phyloP scores from a whole-genome alignment of 306 rosid species.

The Hylodesmum podocarpum region DNA sequence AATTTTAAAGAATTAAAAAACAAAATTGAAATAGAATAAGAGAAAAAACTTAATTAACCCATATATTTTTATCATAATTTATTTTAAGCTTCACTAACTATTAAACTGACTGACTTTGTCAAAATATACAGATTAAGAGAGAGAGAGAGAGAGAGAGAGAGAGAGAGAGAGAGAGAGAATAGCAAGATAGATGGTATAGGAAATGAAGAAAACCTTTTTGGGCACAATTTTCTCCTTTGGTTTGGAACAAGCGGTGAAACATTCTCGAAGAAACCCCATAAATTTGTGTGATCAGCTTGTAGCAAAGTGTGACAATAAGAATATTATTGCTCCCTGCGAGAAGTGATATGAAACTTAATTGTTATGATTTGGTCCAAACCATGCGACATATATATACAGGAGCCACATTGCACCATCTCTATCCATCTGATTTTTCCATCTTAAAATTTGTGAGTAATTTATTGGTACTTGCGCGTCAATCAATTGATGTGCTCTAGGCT shows the following conservation, averaged over 20 bases:
- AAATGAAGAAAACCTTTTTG: constrained; percentile 27
- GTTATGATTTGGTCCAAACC: background rate
- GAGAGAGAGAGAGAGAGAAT: background rate
- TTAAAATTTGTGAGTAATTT: background rate
- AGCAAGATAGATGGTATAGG: background rate
- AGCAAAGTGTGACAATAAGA: background rate
- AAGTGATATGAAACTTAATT: background rate
- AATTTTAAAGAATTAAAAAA: too few relatives aligned
- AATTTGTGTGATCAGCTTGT: background rate
- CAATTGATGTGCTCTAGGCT: background rate
- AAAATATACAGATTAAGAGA: background rate
- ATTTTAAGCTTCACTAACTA: too few relatives aligned
- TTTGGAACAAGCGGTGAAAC: background rate
- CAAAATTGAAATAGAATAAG: too few relatives aligned
- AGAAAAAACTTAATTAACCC: too few relatives aligned
- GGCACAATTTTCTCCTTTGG: constrained; percentile 32
- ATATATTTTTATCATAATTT: too few relatives aligned
- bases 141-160: background rate
- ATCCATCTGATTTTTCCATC: background rate
- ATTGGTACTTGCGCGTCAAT: constrained; percentile 20
- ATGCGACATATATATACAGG: background rate
- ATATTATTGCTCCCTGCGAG: background rate
- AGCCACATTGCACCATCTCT: background rate
- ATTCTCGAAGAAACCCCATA: constrained; percentile 43
- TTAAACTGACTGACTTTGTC: too few relatives aligned